Evolutionary conservation across 306 rosid species (phyloP).

Genomic region (Vigna reflexopilosa): DNA sequence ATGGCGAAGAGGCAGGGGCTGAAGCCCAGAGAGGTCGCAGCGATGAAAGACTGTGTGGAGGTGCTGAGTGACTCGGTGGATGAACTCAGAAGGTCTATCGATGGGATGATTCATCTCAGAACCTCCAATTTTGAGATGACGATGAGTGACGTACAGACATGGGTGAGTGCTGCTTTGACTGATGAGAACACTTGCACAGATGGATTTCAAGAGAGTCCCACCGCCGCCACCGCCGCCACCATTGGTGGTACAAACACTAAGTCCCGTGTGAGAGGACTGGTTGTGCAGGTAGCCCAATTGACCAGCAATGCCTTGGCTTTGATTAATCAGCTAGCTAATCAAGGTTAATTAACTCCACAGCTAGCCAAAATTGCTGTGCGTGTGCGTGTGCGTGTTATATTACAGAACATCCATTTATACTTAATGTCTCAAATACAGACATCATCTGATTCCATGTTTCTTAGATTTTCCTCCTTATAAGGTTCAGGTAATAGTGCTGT

Average conservation of each 20-base stretch:
- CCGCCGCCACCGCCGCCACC: no score
- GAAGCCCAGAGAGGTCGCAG: slow-evolving; percentile 56
- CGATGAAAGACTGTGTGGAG: slow-evolving; percentile 80
- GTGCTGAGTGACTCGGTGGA: slow-evolving; percentile 64
- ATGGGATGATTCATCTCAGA: slow-evolving; percentile 54
- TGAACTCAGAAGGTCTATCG: slow-evolving; percentile 58
- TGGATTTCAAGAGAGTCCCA: slow-evolving; percentile 54
- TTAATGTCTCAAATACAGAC: no score
- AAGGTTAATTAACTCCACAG: neutral
- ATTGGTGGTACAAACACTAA: slow-evolving; percentile 30
- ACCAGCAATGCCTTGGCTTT: slow-evolving; percentile 88
- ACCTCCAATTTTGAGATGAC: slow-evolving; percentile 43
- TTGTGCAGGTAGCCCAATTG: slow-evolving; percentile 60
- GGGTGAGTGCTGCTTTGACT: slow-evolving; percentile 86
- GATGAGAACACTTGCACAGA: slow-evolving; percentile 72
- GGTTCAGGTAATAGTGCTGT: no score
- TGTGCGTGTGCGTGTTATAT: no score
- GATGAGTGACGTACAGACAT: slow-evolving; percentile 69
- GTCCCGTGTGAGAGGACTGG: slow-evolving; percentile 43
- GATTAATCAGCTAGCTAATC: slow-evolving; percentile 60
- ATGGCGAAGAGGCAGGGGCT: slow-evolving; percentile 49
- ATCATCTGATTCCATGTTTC: no score
- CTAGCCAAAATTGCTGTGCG: no score
- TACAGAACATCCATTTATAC: no score
- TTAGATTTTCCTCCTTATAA: no score